Evolutionary conservation across 192 early-diverging fungal species (phyloP), one percentile per base, ranked within the genome.

Genomic region (Pilaira anomala): DNA sequence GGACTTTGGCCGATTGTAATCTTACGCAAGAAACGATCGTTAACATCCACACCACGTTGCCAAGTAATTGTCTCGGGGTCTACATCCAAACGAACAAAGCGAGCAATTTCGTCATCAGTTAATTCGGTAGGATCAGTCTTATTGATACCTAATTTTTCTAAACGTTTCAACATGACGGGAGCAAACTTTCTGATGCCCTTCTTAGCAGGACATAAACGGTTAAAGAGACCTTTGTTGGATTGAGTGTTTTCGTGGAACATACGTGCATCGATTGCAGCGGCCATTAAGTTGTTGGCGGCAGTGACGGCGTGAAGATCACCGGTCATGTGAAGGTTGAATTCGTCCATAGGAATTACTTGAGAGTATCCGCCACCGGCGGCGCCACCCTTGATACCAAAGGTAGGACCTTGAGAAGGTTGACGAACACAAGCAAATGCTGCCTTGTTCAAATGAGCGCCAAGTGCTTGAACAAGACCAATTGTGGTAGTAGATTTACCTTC

Each of bases 261-360:
- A 29, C 97, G 83, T 1, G 97, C 94, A 73, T 99, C 97, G 70
- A 99, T 97, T 12, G 95, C 95, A 16, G 97, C 95, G 6, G 97
- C 97, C 16, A 96, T 75, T 56, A 99, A 78, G 78, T 99, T 99
- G 83, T 96, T 99, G 48, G 97, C 93, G 2, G 97, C 97, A 7
- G 92, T 88, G 58, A 99, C 93, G 28, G 97, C 97, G 69, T 99
- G 97, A 71, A 98, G 96, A 78, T 99, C 97, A 48, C 97, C 97
- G 4, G 97, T 99, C 80, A 99, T 82, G 60, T 99, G 97, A 63
- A 99, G 79, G 77, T 99, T 99, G 84, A 99, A 98, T 65, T 97
- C 91, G 63, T 97, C 94, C 97, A 99, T 99, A 22, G 97, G 97
- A 63, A 97, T 96, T 53, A 99, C 93, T 74, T 98, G 96, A n/a